Conservation (phyloP, 202 grass and related monocot species). For the Cymbopogon flexuosus region DNA sequence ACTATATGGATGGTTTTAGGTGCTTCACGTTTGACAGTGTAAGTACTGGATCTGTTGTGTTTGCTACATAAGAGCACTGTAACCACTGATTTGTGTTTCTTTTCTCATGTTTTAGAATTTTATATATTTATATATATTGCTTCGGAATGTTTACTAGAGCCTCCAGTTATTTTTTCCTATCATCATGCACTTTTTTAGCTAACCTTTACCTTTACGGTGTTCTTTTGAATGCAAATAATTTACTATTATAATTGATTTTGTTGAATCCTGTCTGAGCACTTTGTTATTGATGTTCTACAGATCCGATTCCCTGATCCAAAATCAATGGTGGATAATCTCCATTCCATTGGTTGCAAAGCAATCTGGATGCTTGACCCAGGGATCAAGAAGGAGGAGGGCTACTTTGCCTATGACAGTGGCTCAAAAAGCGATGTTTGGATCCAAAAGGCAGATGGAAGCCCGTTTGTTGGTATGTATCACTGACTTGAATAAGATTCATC, state of each 20-base stretch:
- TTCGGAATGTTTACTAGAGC: background rate
- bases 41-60: conserved; percentile 23
- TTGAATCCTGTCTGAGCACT: conserved; percentile 9
- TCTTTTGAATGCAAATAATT: background rate
- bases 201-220: background rate
- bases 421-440: conserved; percentile 77
- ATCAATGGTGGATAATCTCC: conserved; percentile 71
- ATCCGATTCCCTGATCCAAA: conserved; percentile 70
- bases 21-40: conserved; percentile 91
- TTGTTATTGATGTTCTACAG: conserved; percentile 40
- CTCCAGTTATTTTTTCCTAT: background rate
- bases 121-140: conserved; percentile 1
- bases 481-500: conserved; percentile 3
- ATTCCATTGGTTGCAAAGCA: conserved; percentile 70
- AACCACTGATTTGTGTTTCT: background rate
- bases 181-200: background rate
- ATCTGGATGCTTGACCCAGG: conserved; percentile 99
- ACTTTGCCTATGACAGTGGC: conserved; percentile 81
- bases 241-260: background rate
- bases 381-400: conserved; percentile 77
- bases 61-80: background rate
- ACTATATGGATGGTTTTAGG: conserved; percentile 96
- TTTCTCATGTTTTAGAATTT: background rate
- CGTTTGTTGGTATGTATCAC: conserved; percentile 59
- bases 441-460: conserved; percentile 54